Conservation (phyloP, 2,329 filamentous ascomycete genomes). For the Fusarium phyllophilum region DNA sequence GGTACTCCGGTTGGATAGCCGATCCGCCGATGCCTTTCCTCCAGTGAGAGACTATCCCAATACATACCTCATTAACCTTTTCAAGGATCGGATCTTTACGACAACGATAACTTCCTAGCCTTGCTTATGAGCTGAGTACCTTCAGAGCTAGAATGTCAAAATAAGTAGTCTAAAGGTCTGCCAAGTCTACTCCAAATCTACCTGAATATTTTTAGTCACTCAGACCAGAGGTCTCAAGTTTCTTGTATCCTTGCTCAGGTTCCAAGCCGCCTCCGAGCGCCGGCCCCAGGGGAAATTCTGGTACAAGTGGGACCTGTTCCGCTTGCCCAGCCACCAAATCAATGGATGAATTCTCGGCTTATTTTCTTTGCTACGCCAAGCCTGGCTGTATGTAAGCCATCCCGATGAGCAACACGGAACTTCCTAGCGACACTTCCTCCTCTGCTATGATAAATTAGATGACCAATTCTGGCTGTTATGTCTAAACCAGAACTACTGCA, state of each 20-base stretch:
- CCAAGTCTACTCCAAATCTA: neutral
- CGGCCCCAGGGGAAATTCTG: constrained; percentile 19
- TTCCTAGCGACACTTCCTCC: constrained; percentile 1
- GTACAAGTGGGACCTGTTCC: constrained; percentile 19
- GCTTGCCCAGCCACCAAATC: constrained; percentile 5
- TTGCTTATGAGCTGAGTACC: neutral
- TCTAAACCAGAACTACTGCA: neutral
- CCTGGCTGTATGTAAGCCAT: constrained; percentile 24
- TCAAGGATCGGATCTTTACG: constrained; percentile 7
- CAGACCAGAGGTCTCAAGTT: neutral
- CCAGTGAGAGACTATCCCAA: constrained; percentile 8
- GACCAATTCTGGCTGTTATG: neutral
- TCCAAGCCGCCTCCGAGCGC: constrained; percentile 16
- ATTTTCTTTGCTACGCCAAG: constrained; percentile 32
- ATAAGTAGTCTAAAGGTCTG: neutral
- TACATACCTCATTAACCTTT: neutral
- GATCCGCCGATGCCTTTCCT: constrained; percentile 10
- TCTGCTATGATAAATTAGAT: neutral
- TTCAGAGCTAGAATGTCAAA: neutral
- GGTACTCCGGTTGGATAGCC: constrained; percentile 39
- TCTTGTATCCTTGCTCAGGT: neutral
- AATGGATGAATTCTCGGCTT: constrained; percentile 16
- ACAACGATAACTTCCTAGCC: constrained; percentile 11
- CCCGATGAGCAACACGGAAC: constrained; percentile 19
- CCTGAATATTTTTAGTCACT: neutral